Conservation (phyloP, 768 basidiomycete species). For the Dentipellis fragilis region DNA sequence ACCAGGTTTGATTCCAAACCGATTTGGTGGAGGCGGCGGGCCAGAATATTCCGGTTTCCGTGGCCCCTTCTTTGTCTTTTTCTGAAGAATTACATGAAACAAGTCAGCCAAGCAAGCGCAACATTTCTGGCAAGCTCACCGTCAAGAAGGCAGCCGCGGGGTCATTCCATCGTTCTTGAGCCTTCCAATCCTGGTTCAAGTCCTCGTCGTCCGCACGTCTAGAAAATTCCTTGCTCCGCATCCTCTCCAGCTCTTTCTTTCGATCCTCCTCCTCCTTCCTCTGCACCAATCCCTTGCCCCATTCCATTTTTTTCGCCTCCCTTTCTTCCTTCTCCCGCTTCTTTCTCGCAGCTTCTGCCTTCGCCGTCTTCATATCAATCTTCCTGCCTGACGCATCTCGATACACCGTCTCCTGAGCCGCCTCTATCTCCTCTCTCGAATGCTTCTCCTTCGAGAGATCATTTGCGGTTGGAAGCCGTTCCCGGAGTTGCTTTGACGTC, state of each 20-base stretch:
- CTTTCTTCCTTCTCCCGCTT: conserved; percentile 79
- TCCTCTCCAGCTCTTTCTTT: conserved; percentile 56
- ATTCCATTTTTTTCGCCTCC: conserved; percentile 90
- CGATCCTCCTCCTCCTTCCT: conserved; percentile 66
- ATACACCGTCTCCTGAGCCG: conserved; percentile 85
- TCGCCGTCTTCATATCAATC: conserved; percentile 79
- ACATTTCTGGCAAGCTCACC: conserved; percentile 32
- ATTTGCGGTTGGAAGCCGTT: conserved; percentile 36
- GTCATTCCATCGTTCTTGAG: conserved; percentile 88
- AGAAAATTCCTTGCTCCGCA: conserved; percentile 57
- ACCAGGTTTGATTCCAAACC: conserved; percentile 91
- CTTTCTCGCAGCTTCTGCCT: conserved; percentile 72
- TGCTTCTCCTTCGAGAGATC: conserved; percentile 22
- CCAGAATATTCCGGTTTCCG: conserved; percentile 79
- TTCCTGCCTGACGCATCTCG: conserved; percentile 82
- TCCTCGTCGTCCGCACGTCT: conserved; percentile 75
- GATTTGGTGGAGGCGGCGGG: conserved; percentile 85
- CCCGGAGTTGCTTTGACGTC: conserved; percentile 65
- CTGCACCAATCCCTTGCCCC: conserved; percentile 95
- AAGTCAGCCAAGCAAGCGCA: neutral
- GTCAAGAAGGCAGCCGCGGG: conserved; percentile 94
- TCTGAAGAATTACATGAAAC: conserved; percentile 30
- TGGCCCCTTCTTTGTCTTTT: conserved; percentile 66
- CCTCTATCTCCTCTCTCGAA: conserved; percentile 43
- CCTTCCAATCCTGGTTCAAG: conserved; percentile 76